Evolutionary conservation across 1,284 basidiomycete genomes (phyloP), one percentile per base, ranked within the genome.

Genomic region (Chalciporus sp.): DNA sequence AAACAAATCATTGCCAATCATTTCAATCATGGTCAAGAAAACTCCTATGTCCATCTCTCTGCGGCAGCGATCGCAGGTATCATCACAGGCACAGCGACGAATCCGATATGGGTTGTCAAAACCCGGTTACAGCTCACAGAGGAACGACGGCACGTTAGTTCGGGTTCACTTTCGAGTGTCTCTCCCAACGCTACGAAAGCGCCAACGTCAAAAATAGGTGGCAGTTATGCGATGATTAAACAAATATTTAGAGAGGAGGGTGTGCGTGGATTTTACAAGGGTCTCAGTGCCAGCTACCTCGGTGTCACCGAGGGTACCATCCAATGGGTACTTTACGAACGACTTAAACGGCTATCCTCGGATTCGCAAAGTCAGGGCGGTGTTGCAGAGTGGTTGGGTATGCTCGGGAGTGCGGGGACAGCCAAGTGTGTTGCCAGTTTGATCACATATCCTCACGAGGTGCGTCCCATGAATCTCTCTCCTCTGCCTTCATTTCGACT

Each of bases 101-200:
- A 98, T 70, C 96, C 96, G 0, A 97, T 99, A 43, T 99, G 96
- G 96, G 95, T 99, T 39, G 92, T 99, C 61, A 98, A 98, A 73
- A 99, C 96, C 35, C 86, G 96, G 3, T 68, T 98, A 48, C 96
- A 99, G 70, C 84, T 95, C 28, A 77, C 70, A 6, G 66, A 73
- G 26, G 68, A 68, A 12, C 65, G 59, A 3, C 63, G 63, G 14
- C 56, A 58, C 1, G 43, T 54, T 2, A 27, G 48, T 23, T 35
- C 57, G 16, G 19, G 49, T 8, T 11, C 53, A 17, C 26, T 47
- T 1, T 47, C 61, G 7, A 49, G 39, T 2, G n/a, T 33, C 0
- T 17, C 35, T 1, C 2, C 51, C 1, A 49, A 44, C 7, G 49
- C 44, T n/a, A 33, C 55, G 17, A 31, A 49, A 23, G 35, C 55